Base-by-base conservation (phyloP, 1,284 basidiomycete genomes). In the Tilletia walkeri region DNA sequence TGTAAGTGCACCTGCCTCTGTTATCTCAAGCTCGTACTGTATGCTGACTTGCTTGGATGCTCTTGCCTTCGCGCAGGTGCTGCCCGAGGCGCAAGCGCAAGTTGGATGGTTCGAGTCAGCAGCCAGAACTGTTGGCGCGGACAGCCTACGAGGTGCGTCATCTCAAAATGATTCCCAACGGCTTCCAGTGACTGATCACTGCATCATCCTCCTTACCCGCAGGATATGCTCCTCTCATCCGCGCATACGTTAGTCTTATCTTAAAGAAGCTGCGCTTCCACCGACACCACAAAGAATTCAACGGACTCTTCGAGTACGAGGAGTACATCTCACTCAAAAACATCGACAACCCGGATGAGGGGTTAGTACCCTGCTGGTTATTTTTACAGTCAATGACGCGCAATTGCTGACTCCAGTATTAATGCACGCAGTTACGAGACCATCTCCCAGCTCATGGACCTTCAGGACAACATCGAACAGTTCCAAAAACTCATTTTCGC, bases 271-370 rank as follows among this genome's bases (percentile, higher is more conserved):
- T 83, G 38, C 78, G 81, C 30, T 83, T 83, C 75, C 82, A 83
- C 71, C 78, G 82, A 39, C 73, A 79, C 67, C 82, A 83, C 76
- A 80, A 79, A 63, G 81, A 83, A 70, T 83, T 83, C 76, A 83
- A 83, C 67, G 82, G 82, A 36, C 75, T 83, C 12, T 83, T 83
- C 67, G 82, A 83, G 54, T 83, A 83, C 65, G 80, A 83, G 67
- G 82, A 83, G 67, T 83, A 83, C 70, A 80, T 83, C 54, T 82
- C 80, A n/a, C 77, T 83, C 72, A 83, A 83, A 69, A 82, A 82
- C 72, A 83, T 83, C 67, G 81, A 83, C 76, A 82, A 83, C 67
- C 82, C 82, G 0, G 81, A 83, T 69, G 82, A 83, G 66, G 82
- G 74, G 67, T 72, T 24, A 65, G 71, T 63, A 47, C 7, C 16